Evolutionary conservation across 2,329 filamentous ascomycete species (phyloP), one percentile per base, ranked within the genome.

Genomic region (Pyricularia grisea): DNA sequence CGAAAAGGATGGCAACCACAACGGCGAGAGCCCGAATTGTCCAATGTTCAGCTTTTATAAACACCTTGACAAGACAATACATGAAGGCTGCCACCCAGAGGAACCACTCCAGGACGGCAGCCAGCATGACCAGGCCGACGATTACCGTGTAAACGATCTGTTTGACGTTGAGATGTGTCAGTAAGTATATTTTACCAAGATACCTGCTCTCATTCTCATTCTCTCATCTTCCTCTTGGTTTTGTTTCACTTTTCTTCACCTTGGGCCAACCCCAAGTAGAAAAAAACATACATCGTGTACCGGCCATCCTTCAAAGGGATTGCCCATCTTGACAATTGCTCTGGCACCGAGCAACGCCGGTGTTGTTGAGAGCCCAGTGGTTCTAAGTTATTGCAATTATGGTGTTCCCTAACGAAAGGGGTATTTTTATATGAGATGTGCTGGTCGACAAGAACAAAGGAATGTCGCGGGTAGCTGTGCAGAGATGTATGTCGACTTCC

Each of bases 81-180:
- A 95, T 77, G 76, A 98, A 98, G 3, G 94, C 93, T n/a, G 91
- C 88, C 60, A 98, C 85, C 93, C 94, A 97, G 17, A 98, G 86
- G 71, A 97, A 89, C 93, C 95, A 98, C 81, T 98, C 94, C 10
- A 98, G 83, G 33, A 93, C 84, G 2, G 94, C 94, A 70, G 91
- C 92, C 28, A 95, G 75, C 89, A 97, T 93, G 67, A 97, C 83
- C 7, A 90, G 79, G 23, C 92, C 92, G 50, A 97, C 86, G 73
- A 97, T 90, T 69, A 89, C 82, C 10, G 94, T 90, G 77, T 96
- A 97, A 69, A 94, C 83, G 74, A 97, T 93, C 92, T 98, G 73
- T 30, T 42, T 36, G 60, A 17, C 27, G 14, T 66, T n/a, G 11
- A 66, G 14, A 27, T 23, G 27, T 3, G n/a, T 68, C 5, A 50